Percentiles rank a stretch among this genome's conserved stretches.
Evolutionary conservation across 1,284 basidiomycete species (phyloP).

Genomic region (Melampsora larici-populina): DNA sequence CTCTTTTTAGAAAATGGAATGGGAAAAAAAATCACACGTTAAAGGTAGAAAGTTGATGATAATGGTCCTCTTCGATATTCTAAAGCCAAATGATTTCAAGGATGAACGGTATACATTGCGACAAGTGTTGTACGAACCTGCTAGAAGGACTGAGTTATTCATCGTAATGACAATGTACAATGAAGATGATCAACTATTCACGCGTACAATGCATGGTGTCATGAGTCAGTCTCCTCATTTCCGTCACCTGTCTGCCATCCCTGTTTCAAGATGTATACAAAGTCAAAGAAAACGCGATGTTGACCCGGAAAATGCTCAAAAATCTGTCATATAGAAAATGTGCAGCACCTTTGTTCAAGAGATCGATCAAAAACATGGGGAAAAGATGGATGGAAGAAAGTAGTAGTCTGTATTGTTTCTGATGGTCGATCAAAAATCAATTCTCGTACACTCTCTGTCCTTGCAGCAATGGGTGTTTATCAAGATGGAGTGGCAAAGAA

Average conservation of each 20-base stretch:
- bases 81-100: slow-evolving; percentile 73
- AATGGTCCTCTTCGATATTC: background rate
- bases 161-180: slow-evolving; percentile 68
- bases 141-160: slow-evolving; percentile 84
- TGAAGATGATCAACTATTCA: slow-evolving; percentile 81
- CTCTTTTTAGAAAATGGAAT: slow-evolving; percentile 73
- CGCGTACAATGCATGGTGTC: slow-evolving; percentile 45
- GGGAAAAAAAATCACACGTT: slow-evolving; percentile 70
- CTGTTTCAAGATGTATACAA: slow-evolving; percentile 96
- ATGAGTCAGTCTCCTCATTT: slow-evolving; percentile 61
- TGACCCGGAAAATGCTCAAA: slow-evolving; percentile 76
- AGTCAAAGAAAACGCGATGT: slow-evolving; percentile 74
- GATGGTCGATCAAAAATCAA: slow-evolving; percentile 70
- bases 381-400: slow-evolving; percentile 74
- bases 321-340: slow-evolving; percentile 55
- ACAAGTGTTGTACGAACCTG: slow-evolving; percentile 83
- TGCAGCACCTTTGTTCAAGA: slow-evolving; percentile 71
- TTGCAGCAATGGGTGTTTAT: slow-evolving; percentile 57
- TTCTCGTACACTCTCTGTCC: slow-evolving; percentile 55
- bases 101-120: slow-evolving; percentile 73
- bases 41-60: slow-evolving; percentile 61
- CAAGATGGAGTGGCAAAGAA: slow-evolving; percentile 88
- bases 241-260: slow-evolving; percentile 86
- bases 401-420: slow-evolving; percentile 81
- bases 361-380: slow-evolving; percentile 89